Evolutionary conservation across 1,284 basidiomycete genomes (phyloP).

Genomic region (Coniophora puteana): DNA sequence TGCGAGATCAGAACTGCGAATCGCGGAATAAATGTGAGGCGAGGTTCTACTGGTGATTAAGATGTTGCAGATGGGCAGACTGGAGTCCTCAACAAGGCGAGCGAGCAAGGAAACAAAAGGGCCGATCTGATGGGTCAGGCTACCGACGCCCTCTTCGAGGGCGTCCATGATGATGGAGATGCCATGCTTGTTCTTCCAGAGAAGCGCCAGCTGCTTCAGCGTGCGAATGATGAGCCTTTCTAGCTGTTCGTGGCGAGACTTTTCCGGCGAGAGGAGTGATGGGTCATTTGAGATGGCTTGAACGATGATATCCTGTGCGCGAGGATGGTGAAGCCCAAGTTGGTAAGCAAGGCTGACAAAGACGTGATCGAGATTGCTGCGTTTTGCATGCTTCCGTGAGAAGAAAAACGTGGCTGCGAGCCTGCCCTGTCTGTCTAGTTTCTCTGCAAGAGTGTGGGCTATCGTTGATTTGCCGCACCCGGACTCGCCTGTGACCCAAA

Average conservation of each 20-base stretch:
- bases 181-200: too few species aligned
- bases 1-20: conserved; percentile 5
- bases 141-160: conserved; percentile 17
- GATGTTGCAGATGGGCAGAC: conserved; percentile 15
- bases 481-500: conserved; percentile 17
- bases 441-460: conserved; percentile 18
- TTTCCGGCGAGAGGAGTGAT: conserved; percentile 13
- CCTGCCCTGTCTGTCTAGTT: conserved; percentile 11
- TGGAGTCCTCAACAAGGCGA: conserved; percentile 6
- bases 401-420: conserved; percentile 19
- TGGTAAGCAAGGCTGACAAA: conserved; percentile 14
- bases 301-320: conserved; percentile 8
- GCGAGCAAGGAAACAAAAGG: conserved; percentile 13
- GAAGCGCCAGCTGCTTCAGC: conserved; percentile 5
- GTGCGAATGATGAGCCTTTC: conserved; percentile 12
- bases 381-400: conserved; percentile 13
- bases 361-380: conserved; percentile 10
- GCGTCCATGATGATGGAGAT: conserved; percentile 20
- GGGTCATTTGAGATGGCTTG: conserved; percentile 12
- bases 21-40: conserved; percentile 12
- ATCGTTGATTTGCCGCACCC: conserved; percentile 19
- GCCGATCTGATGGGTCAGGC: too few species aligned
- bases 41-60: conserved; percentile 16
- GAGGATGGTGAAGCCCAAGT: conserved; percentile 7
- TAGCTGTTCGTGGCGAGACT: conserved; percentile 20